phyloP scores from a whole-genome alignment of 306 rosid genomes.

The Nissolia schottii region DNA sequence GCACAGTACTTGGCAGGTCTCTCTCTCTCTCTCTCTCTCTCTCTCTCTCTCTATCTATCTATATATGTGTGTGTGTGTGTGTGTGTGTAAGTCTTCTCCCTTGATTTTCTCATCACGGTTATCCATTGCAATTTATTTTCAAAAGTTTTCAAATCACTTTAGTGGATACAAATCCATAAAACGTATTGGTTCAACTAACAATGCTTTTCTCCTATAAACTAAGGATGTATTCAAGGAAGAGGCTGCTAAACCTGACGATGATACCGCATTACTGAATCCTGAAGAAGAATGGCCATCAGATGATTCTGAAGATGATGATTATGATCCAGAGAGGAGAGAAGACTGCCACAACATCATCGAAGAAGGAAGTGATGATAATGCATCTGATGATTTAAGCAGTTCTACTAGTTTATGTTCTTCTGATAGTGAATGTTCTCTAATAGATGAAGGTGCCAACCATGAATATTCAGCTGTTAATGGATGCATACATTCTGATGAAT shows the following conservation, averaged over 20 bases:
- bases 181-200: background rate
- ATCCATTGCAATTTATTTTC: background rate
- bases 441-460: slow-evolving; percentile 29
- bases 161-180: background rate
- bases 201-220: slow-evolving; percentile 8
- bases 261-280: slow-evolving; percentile 44
- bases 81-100: no score
- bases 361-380: slow-evolving; percentile 41
- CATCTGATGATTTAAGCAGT: slow-evolving; percentile 42
- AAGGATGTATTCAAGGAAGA: slow-evolving; percentile 90
- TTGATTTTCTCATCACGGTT: background rate
- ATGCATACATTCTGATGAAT: slow-evolving; percentile 60
- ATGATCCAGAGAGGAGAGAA: slow-evolving; percentile 70
- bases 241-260: slow-evolving; percentile 67
- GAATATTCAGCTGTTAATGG: slow-evolving; percentile 34
- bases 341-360: slow-evolving; percentile 33
- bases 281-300: slow-evolving; percentile 91
- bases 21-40: background rate
- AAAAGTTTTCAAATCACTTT: background rate
- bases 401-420: slow-evolving; percentile 51
- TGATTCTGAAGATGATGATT: slow-evolving; percentile 89
- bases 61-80: background rate
- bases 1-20: slow-evolving; percentile 76
- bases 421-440: slow-evolving; percentile 33
- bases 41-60: no score